Evolutionary conservation across 371 early-diverging fungal genomes (phyloP).

Genomic region (Rhizopus microsporus): DNA sequence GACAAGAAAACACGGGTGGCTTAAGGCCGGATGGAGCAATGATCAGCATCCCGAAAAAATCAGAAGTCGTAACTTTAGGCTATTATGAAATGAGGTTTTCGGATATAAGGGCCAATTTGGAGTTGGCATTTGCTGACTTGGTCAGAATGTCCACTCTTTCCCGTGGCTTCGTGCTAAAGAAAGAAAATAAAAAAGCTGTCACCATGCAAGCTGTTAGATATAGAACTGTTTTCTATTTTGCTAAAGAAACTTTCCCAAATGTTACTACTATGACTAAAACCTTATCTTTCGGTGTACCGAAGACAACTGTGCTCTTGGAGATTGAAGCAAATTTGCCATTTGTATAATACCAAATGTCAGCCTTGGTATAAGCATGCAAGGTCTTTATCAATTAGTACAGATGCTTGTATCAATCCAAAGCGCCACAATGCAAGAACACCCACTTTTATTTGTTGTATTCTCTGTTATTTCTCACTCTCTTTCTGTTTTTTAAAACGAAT

Average conservation of each 20-base stretch:
- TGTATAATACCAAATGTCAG: conserved; percentile 8
- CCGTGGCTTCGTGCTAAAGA: conserved; percentile 8
- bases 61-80: too few species aligned
- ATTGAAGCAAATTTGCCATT: conserved; percentile 7
- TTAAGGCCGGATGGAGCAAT: too few species aligned
- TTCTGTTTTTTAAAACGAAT: conserved; percentile 12
- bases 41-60: too few species aligned
- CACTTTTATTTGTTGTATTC: conserved; percentile 7
- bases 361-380: conserved; percentile 11
- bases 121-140: conserved; percentile 13
- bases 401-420: conserved; percentile 10
- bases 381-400: conserved; percentile 8
- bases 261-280: conserved; percentile 7
- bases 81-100: too few species aligned
- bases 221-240: conserved; percentile 6
- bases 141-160: conserved; percentile 5
- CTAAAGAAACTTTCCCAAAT: conserved; percentile 6
- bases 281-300: conserved; percentile 8
- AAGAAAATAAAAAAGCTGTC: conserved; percentile 9
- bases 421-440: conserved; percentile 6
- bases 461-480: too few species aligned
- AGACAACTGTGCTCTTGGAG: conserved; percentile 8
- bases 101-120: too few species aligned
- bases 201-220: conserved; percentile 7
- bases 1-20: too few species aligned